Conservation (phyloP, 352 stramenopile species). For the Phytophthora colocasiae region DNA sequence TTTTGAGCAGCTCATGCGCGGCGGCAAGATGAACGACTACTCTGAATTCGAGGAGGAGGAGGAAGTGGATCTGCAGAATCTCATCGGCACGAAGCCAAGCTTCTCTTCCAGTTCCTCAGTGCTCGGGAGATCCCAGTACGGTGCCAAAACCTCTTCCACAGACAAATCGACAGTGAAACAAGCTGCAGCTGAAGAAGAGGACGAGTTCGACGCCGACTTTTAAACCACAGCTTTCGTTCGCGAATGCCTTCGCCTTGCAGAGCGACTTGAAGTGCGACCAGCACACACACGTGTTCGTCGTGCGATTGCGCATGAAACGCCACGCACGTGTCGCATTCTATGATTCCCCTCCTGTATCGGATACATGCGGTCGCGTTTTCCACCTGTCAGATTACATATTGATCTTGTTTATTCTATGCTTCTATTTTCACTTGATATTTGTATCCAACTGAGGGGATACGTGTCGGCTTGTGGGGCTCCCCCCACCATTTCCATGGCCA, state of each 20-base stretch:
- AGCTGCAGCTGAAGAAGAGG: constrained; percentile 26
- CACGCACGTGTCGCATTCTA: neutral
- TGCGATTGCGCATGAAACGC: constrained; percentile 27
- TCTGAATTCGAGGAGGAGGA: constrained; percentile 86
- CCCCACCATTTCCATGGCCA: neutral
- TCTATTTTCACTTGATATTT: constrained; percentile 23
- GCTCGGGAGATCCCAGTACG: constrained; percentile 8
- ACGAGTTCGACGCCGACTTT: constrained; percentile 75
- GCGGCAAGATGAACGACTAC: constrained; percentile 77
- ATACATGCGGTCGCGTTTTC: neutral
- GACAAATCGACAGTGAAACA: constrained; percentile 24
- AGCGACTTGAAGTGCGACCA: neutral
- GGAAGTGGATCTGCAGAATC: constrained; percentile 75
- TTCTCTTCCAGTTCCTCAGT: constrained; percentile 12
- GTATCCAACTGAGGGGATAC: constrained; percentile 17
- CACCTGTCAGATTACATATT: constrained; percentile 3
- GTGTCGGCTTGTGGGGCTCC: constrained; percentile 30
- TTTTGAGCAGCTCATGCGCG: constrained; percentile 64
- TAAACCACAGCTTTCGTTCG: constrained; percentile 14
- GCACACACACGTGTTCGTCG: constrained; percentile 4
- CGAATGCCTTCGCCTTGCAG: neutral
- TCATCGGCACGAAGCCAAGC: constrained; percentile 55
- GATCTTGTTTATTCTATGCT: constrained; percentile 7
- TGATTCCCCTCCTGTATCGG: constrained; percentile 4
- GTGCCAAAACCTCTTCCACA: constrained; percentile 1